These are phyloP conservation scores for Trichoderma hamatum DNA, from an alignment of 2,329 filamentous ascomycete species.

Conservation along the genomic window DNA sequence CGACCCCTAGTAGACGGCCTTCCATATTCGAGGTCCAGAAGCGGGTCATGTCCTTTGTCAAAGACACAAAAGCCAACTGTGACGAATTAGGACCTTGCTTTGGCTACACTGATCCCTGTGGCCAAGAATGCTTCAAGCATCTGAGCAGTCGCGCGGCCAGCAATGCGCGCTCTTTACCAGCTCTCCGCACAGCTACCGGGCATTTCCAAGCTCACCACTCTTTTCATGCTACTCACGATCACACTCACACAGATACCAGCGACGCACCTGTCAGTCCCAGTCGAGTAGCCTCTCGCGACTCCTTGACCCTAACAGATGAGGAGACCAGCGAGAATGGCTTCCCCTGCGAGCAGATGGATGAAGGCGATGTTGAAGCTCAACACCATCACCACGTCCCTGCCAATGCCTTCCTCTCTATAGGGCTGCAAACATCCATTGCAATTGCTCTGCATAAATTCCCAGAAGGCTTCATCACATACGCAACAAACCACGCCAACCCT, in stretches of 20 bases:
- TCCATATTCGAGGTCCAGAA: conserved; percentile 60
- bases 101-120: conserved; percentile 67
- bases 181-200: conserved; percentile 49
- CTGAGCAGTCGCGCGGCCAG: conserved; percentile 45
- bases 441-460: conserved; percentile 97
- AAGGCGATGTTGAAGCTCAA: conserved; percentile 53
- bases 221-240: conserved; percentile 35
- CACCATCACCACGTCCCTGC: conserved; percentile 95
- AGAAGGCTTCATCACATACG: conserved; percentile 86
- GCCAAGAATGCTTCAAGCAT: conserved; percentile 67
- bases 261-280: conserved; percentile 41
- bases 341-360: conserved; percentile 37
- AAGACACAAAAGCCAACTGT: conserved; percentile 65
- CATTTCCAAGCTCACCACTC: conserved; percentile 36
- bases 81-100: conserved; percentile 64
- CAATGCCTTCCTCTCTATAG: conserved; percentile 91
- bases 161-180: conserved; percentile 41
- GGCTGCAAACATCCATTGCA: conserved; percentile 92
- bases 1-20: conserved; percentile 48
- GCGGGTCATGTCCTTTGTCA: conserved; percentile 65
- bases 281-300: conserved; percentile 46
- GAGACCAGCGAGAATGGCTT: conserved; percentile 31
- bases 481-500: conserved; percentile 95
- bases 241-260: conserved; percentile 34
- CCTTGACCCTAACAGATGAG: conserved; percentile 36